Evolutionary conservation across 345 rosid species (phyloP), one percentile per base, ranked within the genome.

Genomic region (Jatropha curcas): DNA sequence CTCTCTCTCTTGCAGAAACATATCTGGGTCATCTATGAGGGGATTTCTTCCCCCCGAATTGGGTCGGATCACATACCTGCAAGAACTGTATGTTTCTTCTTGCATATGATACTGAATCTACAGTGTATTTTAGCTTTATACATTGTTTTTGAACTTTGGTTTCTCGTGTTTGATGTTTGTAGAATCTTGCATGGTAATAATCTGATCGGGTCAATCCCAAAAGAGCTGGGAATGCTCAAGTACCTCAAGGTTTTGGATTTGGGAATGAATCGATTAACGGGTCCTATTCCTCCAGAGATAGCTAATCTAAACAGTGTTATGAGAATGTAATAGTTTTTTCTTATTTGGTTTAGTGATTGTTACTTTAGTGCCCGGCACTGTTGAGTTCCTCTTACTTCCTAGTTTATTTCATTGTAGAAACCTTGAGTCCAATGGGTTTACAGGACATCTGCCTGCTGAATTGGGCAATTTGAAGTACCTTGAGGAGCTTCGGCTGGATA

Each of bases 391-490:
- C 68, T 70, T 67, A 72, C 63, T 30, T 35, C 7, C 19, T 57
- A n/a, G 64, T 65, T 68, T 52, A 58, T 68, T 35, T 53, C 63
- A 46, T 52, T 76, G 76, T 87, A 95, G 99, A 86, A 89, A 92
- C 83, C 94, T 95, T 68, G 92, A 91, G 87, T 86, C 94, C 65
- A 95, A 95, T 81, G 96, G 98, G 60, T 88, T 95, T 75, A 88
- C 92, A 1, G 99, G 99, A 27, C 84, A 62, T 69, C 63, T 95
- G 70, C 99, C 98, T 62, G 61, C 86, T 51, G 96, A 91, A 82
- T 81, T 95, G 24, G 91, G 97, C 74, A 85, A 88, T 80, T 82
- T 95, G 81, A 88, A 78, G 82, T 28, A 84, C 80, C 96, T 95
- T 65, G 74, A 72, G 82, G 99, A 88, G 74, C 99, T 95, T 77